Base-by-base conservation (phyloP, 345 rosid species). In the Camelina laxa region DNA sequence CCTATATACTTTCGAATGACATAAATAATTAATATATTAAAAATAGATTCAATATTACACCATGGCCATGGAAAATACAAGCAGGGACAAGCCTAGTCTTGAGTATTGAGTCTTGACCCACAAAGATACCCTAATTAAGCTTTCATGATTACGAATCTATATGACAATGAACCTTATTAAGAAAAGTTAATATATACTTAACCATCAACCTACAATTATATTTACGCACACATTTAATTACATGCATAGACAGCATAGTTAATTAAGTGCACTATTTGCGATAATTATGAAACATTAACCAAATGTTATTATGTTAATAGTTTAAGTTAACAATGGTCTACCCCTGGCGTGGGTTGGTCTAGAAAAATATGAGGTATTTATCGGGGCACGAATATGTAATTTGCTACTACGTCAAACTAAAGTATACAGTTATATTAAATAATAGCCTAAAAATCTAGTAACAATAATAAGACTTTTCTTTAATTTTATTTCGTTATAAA, bases 101-200 rank as follows among this genome's bases (percentile, higher is more conserved):
- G 41, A 65, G 33, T 65, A 59, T 65, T 65, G 41, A 35, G 39
- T 56, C 21, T 56, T 58, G 60, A 41, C 67, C 78, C 67, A 66
- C 60, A 58, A 38, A 58, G 67, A 65, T 66, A 58, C 72, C 24
- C 35, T 58, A 48, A 57, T 50, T 24, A 66, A 31, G 68, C 78
- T 66, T 74, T 58, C 50, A 74, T 57, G 65, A 74, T 74, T 66
- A 74, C 65, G 72, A 48, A 21, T 64, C 71, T 65, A 65, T 44
- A 73, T 73, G 27, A 65, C 56, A 65, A 57, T 73, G 63, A 73
- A n/a, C 47, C n/a, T 12, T 48, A 22, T 21, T 36, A 47, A 70
- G 30, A 5, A 44, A 44, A 56, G 15, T 45, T 69, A 56, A 30
- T 20, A 56, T 22, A 15, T 54, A 67, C 33, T 67, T 22, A 44